Percentiles rank a stretch among this genome's conserved stretches.
These are phyloP conservation scores for Colletotrichum sp. DNA, from an alignment of 2,329 filamentous ascomycete genomes.

Conservation along the genomic window DNA sequence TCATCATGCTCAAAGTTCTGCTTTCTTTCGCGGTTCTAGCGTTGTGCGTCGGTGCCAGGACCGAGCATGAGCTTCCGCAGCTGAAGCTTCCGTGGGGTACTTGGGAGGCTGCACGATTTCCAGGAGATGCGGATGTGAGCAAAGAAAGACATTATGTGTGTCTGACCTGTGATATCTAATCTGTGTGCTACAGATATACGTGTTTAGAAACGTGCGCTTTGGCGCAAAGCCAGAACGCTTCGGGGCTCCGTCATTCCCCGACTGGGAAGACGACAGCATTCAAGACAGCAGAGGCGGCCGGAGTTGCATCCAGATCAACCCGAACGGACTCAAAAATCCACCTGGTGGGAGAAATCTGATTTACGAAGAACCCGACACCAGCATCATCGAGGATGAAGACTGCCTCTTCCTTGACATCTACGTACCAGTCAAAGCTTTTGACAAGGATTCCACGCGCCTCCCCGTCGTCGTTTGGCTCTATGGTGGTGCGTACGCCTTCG, in stretches of 20 bases:
- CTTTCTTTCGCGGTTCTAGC: not conserved
- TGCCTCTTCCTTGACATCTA: slow-evolving; percentile 57
- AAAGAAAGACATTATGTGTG: not conserved
- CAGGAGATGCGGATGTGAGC: not conserved
- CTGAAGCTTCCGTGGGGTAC: not conserved
- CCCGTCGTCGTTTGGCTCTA: slow-evolving; percentile 52
- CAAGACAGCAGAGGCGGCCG: not conserved
- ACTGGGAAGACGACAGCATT: not conserved
- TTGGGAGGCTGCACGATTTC: not conserved
- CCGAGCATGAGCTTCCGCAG: not conserved
- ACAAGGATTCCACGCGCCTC: slow-evolving; percentile 37
- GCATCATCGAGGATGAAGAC: slow-evolving; percentile 37
- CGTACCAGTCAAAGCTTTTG: slow-evolving; percentile 46
- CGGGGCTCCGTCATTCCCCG: not conserved
- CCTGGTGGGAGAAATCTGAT: not conserved
- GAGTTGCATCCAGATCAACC: not conserved
- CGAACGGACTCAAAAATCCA: not conserved
- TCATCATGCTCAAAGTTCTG: not conserved
- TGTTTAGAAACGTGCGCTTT: not conserved
- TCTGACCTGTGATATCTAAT: too few relatives aligned
- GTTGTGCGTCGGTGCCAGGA: not conserved
- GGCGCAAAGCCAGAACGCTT: not conserved
- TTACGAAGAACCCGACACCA: not conserved
- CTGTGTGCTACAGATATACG: not conserved
- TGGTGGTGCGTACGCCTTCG: slow-evolving; percentile 49